Evolutionary conservation across 371 early-diverging fungal species (phyloP), one percentile per base, ranked within the genome.

Genomic region (Basidiobolus meristosporus): DNA sequence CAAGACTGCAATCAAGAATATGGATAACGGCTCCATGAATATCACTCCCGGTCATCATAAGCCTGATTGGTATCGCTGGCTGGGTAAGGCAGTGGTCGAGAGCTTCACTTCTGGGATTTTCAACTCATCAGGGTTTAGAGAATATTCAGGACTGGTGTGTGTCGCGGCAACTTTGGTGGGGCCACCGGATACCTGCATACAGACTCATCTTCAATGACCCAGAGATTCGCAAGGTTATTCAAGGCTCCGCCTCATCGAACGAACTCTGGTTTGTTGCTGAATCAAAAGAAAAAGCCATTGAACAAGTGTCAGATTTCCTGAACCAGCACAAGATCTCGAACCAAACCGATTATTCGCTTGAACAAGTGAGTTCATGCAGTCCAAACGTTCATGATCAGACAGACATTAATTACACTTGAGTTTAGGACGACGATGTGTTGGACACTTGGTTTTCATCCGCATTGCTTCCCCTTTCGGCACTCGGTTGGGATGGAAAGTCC

Each of bases 401-500:
- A 29, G 23, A 23, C n/a, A 16, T 3, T 33, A 28, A 38, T 18
- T 9, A 15, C 46, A 2, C 40, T 49, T 16, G 16, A 7, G 44
- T 44, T 10, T 75, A 84, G 71, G 99, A 99, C 54, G 77, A 74
- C 11, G 99, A 99, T 60, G 99, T 99, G 7, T 59, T 99, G 18
- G 99, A 99, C 52, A 99, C 99, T 1, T 99, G 99, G 99, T 99
- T 99, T 53, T 98, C 98, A 10, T 88, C 98, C 11, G 98, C 82
- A 11, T 67, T 99, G 28, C 73, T 95, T 66, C 99, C 99, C 1
- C 70, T 99, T 34, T 82, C 98, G 6, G 84, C 63, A 19, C 79
- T 70, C 14, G 73, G 69, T 12, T 76, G 77, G 77, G 65, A 57
- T 15, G 72, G 67, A 12, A 26, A 44, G 10, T 47, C 34, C 9